Conservation (phyloP, 257 asterid species). For the Nemophila menziesii region DNA sequence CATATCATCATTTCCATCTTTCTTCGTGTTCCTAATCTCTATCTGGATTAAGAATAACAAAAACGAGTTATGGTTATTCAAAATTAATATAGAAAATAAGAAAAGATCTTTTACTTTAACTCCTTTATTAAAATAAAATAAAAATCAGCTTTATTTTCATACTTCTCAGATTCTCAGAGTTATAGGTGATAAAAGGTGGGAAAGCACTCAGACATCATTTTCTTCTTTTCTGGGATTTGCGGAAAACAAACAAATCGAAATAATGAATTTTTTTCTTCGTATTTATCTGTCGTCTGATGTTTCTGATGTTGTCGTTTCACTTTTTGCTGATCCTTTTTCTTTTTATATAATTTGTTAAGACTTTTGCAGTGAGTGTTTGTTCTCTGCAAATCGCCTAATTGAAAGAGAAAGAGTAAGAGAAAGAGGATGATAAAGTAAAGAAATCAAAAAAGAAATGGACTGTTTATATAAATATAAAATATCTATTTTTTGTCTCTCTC, state of each 20-base stretch:
- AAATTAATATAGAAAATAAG: too few relatives aligned
- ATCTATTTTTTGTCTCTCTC: constrained; percentile 19
- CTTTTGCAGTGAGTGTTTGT: constrained; percentile 33
- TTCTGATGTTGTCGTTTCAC: constrained; percentile 40
- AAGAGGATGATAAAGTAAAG: constrained; percentile 23
- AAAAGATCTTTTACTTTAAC: constrained; percentile 12
- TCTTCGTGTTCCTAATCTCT: constrained; percentile 19
- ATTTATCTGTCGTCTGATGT: constrained; percentile 30
- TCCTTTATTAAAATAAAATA: constrained; percentile 12
- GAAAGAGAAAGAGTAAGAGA: too few relatives aligned
- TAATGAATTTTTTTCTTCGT: constrained; percentile 3
- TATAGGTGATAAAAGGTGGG: constrained; percentile 57
- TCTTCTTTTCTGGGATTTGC: constrained; percentile 55
- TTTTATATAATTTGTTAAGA: constrained; percentile 5
- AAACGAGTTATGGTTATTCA: too few relatives aligned
- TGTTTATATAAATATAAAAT: constrained; percentile 10
- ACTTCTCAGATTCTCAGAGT: constrained; percentile 34
- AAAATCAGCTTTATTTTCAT: constrained; percentile 36
- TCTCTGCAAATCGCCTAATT: constrained; percentile 72
- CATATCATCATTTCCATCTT: constrained; percentile 31
- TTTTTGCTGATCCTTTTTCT: constrained; percentile 12
- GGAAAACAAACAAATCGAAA: constrained; percentile 6
- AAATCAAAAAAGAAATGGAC: neutral
- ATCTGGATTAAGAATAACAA: constrained; percentile 1
- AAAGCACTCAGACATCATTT: constrained; percentile 69